phyloP scores from a whole-genome alignment of 371 early-diverging fungal genomes.

The Rhizomucor pusillus region DNA sequence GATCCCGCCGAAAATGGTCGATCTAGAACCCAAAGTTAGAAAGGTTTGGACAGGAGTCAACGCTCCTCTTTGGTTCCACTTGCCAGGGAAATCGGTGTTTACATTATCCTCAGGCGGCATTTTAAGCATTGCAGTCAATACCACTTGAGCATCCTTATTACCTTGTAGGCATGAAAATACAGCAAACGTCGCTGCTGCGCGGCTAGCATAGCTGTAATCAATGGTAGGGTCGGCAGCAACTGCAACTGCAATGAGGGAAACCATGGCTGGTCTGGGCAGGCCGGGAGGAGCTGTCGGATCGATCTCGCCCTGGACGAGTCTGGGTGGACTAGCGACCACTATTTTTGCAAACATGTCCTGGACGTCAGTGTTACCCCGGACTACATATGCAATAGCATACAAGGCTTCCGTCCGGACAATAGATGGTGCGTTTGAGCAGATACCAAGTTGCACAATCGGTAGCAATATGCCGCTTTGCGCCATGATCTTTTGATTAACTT shows the following conservation, averaged over 20 bases:
- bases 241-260: slow-evolving; percentile 62
- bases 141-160: slow-evolving; percentile 85
- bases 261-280: slow-evolving; percentile 55
- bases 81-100: slow-evolving; percentile 38
- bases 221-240: slow-evolving; percentile 42
- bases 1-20: slow-evolving; percentile 86
- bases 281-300: slow-evolving; percentile 15
- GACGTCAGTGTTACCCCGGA: slow-evolving; percentile 70
- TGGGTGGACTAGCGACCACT: slow-evolving; percentile 45
- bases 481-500: slow-evolving; percentile 87
- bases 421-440: slow-evolving; percentile 61
- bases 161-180: slow-evolving; percentile 71
- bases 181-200: slow-evolving; percentile 75
- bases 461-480: slow-evolving; percentile 69
- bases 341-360: slow-evolving; percentile 70
- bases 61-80: not conserved
- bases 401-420: slow-evolving; percentile 70
- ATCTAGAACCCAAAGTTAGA: too few relatives aligned
- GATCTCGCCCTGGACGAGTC: slow-evolving; percentile 23
- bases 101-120: slow-evolving; percentile 74
- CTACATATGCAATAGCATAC: slow-evolving; percentile 79
- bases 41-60: not conserved
- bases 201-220: slow-evolving; percentile 55
- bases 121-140: slow-evolving; percentile 81
- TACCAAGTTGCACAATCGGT: slow-evolving; percentile 63